Evolutionary conservation across 108 stramenopile species (phyloP).

Genomic region (Cylindrotheca closterium): DNA sequence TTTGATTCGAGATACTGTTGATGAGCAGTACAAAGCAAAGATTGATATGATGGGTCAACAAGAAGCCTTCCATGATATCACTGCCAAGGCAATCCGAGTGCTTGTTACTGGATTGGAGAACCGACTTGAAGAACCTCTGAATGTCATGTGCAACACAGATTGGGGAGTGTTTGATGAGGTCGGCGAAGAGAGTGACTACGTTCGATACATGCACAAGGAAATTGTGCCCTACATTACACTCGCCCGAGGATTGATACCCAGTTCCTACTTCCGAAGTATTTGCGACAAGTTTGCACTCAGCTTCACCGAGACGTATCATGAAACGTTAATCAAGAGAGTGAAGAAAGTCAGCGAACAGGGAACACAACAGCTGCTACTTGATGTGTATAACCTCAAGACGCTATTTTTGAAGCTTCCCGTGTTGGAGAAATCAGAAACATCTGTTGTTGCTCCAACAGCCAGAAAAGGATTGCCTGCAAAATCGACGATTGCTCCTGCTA

Average conservation of each 20-base stretch:
- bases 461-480: slow-evolving; percentile 37
- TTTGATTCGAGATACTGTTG: slow-evolving; percentile 90
- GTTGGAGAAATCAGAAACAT: slow-evolving; percentile 36
- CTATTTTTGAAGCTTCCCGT: slow-evolving; percentile 88
- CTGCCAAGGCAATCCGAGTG: slow-evolving; percentile 86
- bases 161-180: slow-evolving; percentile 87
- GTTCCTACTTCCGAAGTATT: slow-evolving; percentile 88
- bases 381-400: slow-evolving; percentile 95
- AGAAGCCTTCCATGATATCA: slow-evolving; percentile 91
- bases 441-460: slow-evolving; percentile 11
- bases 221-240: slow-evolving; percentile 74
- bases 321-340: slow-evolving; percentile 57
- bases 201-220: slow-evolving; percentile 81
- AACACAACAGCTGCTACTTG: slow-evolving; percentile 96
- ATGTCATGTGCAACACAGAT: slow-evolving; percentile 72
- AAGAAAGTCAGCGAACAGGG: slow-evolving; percentile 92
- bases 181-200: slow-evolving; percentile 93
- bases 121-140: slow-evolving; percentile 73
- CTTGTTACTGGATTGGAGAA: slow-evolving; percentile 87
- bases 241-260: slow-evolving; percentile 63
- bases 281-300: slow-evolving; percentile 93
- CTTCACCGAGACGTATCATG: slow-evolving; percentile 78
- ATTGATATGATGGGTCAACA: slow-evolving; percentile 87
- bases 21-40: slow-evolving; percentile 70
- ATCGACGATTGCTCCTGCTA: slow-evolving; percentile 81